Base-by-base conservation (phyloP, 1,284 basidiomycete species). In the Cutaneotrichosporon cavernicola region DNA sequence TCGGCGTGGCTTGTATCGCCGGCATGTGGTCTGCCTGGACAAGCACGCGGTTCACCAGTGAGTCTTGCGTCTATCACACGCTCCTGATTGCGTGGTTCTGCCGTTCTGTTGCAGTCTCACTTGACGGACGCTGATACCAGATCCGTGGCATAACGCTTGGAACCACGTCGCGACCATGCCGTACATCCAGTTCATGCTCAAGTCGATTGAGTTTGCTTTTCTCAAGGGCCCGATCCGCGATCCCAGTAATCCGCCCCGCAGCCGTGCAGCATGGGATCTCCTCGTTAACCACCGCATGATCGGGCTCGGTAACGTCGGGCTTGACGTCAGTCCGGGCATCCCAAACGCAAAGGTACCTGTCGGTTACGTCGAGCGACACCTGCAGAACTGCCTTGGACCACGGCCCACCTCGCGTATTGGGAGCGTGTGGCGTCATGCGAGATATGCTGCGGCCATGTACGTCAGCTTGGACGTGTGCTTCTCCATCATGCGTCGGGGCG, bases 201-300 rank as follows among this genome's bases (percentile, higher is more conserved):
- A 74, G 60, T 72, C 71, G 38, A 36, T 74, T 46, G 76, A 78
- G 60, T 74, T 74, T 36, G 66, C 61, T 0, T 46, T 73, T 2
- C 69, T 75, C 56, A 21, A 65, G 18, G 69, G 68, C 5, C 72
- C 68, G 4, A 60, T 76, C 16, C 11, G 67, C 32, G 75, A 76
- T 62, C 70, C 71, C 11, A 73, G 72, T 49, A 57, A 66, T n/a
- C 64, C 69, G 16, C 47, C 64, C 36, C 62, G 62, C 22, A 43
- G 66, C 0, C 31, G 73, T 0, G 55, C 66, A 2, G 73, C 72
- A 3, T 62, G 73, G 18, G 74, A 76, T 60, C 55, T 73, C 6
- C 64, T 62, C 31, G 59, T 71, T 46, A 76, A 76, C 60, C 67
- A 68, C 0, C 67, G 76, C 21, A 70, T 73, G 72, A 65, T 77